Evolutionary conservation across 371 early-diverging fungal species (phyloP), one percentile per base, ranked within the genome.

Genomic region (Mortierella sp.): DNA sequence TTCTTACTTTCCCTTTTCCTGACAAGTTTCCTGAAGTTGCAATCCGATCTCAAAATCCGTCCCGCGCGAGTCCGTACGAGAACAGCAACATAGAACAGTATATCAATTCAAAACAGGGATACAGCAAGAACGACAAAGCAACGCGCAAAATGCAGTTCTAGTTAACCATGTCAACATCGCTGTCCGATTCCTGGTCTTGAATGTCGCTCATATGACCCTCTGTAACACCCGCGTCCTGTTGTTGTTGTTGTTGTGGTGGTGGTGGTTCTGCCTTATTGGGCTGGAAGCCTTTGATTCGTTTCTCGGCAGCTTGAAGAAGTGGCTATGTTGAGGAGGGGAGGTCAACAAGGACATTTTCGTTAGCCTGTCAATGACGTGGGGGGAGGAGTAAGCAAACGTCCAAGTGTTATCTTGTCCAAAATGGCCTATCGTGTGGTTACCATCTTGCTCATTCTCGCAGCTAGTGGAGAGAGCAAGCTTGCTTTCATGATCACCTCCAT

Each of bases 361-460:
- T 45, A 53, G 61, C 14, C 61, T 37, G 46, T 46, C 53, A 45
- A 51, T 31, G 21, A 9, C 7, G 14, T 24, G 9, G 22, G n/a
- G n/a, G 12, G 29, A 22, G 10, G 21, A 57, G 4, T 34, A 34
- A 34, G 34, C 7, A 27, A 27, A 16, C 24, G 37, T 21, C 21
- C 8, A 14, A 7, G 7, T 39, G 22, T 53, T 2, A 34, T 53
- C 25, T 53, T n/a, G n/a, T n/a, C n/a, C n/a, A n/a, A 39, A 3
- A 19, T 31, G 17, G 51, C 27, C 3, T 19, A 21, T 10, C 21
- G 19, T 53, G n/a, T 39, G 8, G 34, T 65, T 60, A 65, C 72
- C 66, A 65, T 60, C 57, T 34, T 59, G 60, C 53, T 57, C 31
- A 71, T n/a, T 41, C 50, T 64, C 13, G 52, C 65, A 1, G 72